Conservation (phyloP, 2,329 filamentous ascomycete genomes). For the Onygena corvina region DNA sequence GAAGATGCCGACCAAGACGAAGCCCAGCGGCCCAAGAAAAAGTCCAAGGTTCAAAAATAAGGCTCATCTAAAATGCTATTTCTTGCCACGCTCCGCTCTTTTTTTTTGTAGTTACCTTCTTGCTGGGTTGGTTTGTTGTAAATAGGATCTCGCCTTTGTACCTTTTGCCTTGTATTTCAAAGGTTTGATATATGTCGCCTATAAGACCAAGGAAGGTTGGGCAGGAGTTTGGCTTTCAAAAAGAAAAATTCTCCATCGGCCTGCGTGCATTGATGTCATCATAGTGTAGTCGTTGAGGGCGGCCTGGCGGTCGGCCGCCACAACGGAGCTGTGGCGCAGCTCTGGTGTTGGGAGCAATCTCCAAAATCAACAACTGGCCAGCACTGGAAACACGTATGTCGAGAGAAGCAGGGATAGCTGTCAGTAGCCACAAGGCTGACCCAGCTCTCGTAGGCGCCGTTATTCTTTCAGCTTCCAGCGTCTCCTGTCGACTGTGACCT, state of each 20-base stretch:
- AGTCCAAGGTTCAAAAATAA: constrained; percentile 39
- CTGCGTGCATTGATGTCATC: neutral
- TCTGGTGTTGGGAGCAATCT: too few relatives aligned
- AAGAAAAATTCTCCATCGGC: too few relatives aligned
- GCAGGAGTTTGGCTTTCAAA: neutral
- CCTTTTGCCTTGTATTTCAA: too few relatives aligned
- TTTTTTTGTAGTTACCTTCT: too few relatives aligned
- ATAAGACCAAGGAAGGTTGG: constrained; percentile 2
- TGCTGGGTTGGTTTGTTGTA: too few relatives aligned
- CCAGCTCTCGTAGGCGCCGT: neutral
- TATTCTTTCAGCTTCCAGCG: too few relatives aligned
- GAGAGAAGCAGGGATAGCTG: neutral
- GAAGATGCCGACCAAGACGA: constrained; percentile 39
- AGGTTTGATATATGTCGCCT: neutral
- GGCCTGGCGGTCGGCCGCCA: neutral
- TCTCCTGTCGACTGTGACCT: too few relatives aligned
- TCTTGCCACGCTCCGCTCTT: neutral
- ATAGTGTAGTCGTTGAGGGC: too few relatives aligned
- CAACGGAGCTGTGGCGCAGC: neutral
- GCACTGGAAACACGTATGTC: constrained; percentile 3
- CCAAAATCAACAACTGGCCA: too few relatives aligned
- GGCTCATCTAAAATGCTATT: neutral
- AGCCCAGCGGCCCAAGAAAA: constrained; percentile 52
- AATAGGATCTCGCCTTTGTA: too few relatives aligned
- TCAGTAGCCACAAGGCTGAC: neutral